A percentile compares a stretch with the other conserved stretches of the same genome.
Conservation (phyloP, 495 filamentous ascomycete genomes). For the Paragyromitra xinjiangensis region DNA sequence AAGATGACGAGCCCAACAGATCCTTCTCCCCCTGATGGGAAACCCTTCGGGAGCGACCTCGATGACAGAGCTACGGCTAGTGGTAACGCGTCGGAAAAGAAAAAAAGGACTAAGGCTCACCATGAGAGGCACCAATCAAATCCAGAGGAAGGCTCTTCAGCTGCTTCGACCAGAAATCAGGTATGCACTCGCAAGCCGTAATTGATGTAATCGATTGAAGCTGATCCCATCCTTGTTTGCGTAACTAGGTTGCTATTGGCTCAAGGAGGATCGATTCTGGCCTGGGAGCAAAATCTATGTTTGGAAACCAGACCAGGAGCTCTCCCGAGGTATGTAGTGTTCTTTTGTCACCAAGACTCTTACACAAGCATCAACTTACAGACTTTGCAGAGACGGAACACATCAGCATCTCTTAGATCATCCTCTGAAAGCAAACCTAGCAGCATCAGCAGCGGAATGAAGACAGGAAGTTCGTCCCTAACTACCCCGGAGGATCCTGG, state of each 20-base stretch:
- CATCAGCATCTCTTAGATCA: conserved; percentile 9
- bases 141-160: neutral
- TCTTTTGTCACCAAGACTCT: neutral
- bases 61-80: conserved; percentile 18
- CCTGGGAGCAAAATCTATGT: neutral
- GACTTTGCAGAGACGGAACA: conserved; percentile 1
- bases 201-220: conserved; percentile 10
- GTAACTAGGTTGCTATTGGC: conserved; percentile 12
- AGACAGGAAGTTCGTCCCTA: conserved; percentile 17
- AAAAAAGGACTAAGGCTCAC: conserved; percentile 23
- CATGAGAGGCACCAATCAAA: conserved; percentile 30
- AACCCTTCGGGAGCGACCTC: neutral
- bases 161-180: conserved; percentile 4
- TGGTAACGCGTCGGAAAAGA: conserved; percentile 18
- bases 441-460: conserved; percentile 31
- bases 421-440: conserved; percentile 30
- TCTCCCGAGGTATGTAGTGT: conserved; percentile 10
- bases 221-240: conserved; percentile 18
- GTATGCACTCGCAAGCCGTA: conserved; percentile 19
- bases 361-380: neutral
- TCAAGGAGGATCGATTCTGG: neutral
- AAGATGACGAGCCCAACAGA: conserved; percentile 17
- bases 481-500: conserved; percentile 36
- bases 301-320: conserved; percentile 15
- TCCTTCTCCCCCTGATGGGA: conserved; percentile 4